Conservation (phyloP, 1,284 basidiomycete genomes). For the Vanrija humicola region DNA sequence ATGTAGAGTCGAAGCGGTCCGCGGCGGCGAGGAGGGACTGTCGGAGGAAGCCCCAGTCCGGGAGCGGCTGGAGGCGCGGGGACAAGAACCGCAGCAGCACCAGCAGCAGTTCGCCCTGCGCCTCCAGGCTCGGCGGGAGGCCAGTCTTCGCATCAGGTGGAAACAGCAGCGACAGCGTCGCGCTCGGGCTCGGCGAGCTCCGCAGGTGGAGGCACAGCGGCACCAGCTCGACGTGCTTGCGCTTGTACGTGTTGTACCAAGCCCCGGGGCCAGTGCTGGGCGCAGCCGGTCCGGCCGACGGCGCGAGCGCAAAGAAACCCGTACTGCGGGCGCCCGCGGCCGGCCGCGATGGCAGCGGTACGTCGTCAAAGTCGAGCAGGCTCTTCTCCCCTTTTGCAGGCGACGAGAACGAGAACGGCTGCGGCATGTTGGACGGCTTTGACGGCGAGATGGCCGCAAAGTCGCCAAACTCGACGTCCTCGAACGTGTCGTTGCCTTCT, state of each 20-base stretch:
- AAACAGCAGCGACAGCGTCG: slow-evolving; percentile 54
- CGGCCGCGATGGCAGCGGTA: slow-evolving; percentile 45
- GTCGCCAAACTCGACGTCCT: slow-evolving; percentile 87
- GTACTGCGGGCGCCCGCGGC: slow-evolving; percentile 25
- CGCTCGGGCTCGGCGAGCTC: slow-evolving; percentile 58
- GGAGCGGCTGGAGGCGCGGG: slow-evolving; percentile 58
- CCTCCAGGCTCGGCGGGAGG: slow-evolving; percentile 23
- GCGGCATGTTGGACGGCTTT: slow-evolving; percentile 8
- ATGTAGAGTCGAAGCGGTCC: slow-evolving; percentile 79
- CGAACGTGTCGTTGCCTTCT: slow-evolving; percentile 30
- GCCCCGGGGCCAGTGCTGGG: slow-evolving; percentile 22
- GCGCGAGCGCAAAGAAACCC: slow-evolving; percentile 48
- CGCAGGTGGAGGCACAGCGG: slow-evolving; percentile 40
- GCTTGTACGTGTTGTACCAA: slow-evolving; percentile 40
- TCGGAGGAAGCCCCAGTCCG: slow-evolving; percentile 60
- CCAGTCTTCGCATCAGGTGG: slow-evolving; percentile 49
- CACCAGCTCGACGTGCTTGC: slow-evolving; percentile 32
- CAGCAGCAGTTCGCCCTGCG: slow-evolving; percentile 34
- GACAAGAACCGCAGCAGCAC: slow-evolving; percentile 60
- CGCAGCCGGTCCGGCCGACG: slow-evolving; percentile 10
- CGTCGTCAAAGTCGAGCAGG: slow-evolving; percentile 48
- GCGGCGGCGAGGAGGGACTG: slow-evolving; percentile 69
- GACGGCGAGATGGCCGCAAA: slow-evolving; percentile 49
- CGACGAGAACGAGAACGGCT: slow-evolving; percentile 35
- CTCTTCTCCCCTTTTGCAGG: slow-evolving; percentile 25